phyloP scores from a whole-genome alignment of 2,329 filamentous ascomycete genomes.

The Aureobasidium sp. region DNA sequence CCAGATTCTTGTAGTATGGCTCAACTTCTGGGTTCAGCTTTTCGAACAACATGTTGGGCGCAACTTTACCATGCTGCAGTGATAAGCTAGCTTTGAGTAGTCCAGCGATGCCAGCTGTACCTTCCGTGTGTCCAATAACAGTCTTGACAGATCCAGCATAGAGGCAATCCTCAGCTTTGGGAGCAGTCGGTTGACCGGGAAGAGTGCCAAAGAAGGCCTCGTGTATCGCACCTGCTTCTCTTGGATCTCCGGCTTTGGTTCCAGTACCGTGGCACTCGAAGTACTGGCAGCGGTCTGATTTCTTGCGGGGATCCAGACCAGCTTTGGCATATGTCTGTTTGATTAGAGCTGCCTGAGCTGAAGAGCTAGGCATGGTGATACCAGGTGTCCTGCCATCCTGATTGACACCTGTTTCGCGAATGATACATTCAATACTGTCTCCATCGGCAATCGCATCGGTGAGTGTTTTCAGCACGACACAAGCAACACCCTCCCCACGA shows the following conservation, averaged over 20 bases:
- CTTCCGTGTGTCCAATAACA: constrained; percentile 44
- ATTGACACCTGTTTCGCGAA: constrained; percentile 32
- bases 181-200: neutral
- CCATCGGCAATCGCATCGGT: constrained; percentile 40
- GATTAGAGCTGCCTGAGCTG: constrained; percentile 34
- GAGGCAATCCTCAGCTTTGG: constrained; percentile 3
- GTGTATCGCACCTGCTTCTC: constrained; percentile 31
- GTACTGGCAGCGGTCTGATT: constrained; percentile 32
- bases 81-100: constrained; percentile 29
- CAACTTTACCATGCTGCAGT: constrained; percentile 24
- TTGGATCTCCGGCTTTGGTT: constrained; percentile 25
- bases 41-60: constrained; percentile 20
- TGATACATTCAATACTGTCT: constrained; percentile 38
- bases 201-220: constrained; percentile 25
- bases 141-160: constrained; percentile 28
- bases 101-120: constrained; percentile 38
- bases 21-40: constrained; percentile 7
- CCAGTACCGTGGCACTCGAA: constrained; percentile 28
- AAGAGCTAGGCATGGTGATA: constrained; percentile 34
- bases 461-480: constrained; percentile 43
- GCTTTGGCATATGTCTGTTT: constrained; percentile 31
- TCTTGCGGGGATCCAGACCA: constrained; percentile 28
- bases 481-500: constrained; percentile 47
- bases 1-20: neutral
- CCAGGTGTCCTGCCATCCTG: constrained; percentile 35